Base-by-base conservation (phyloP, 2,329 filamentous ascomycete genomes). In the Pseudocercospora pini-densiflorae region DNA sequence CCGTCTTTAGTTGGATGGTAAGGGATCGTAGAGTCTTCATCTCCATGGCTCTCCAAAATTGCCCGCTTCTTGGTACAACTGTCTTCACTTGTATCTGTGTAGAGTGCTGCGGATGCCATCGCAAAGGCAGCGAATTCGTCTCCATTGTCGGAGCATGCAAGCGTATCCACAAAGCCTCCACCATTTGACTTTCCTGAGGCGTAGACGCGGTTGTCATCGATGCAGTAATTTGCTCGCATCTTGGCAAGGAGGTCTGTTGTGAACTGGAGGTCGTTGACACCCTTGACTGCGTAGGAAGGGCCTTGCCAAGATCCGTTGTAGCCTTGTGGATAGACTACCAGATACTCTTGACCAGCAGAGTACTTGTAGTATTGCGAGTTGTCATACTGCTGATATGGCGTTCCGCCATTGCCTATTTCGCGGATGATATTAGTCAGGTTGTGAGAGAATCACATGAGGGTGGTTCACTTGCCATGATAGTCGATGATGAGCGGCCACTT, bases 141-240 rank as follows among this genome's bases (percentile, higher is more conserved):
- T 2, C 79, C 71, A 33, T 82, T 77, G 49, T 74, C 65, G 6
- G 71, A 74, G 73, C 83, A 87, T 3, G 85, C 83, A 7, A 86
- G 81, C 1, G 80, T 71, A 23, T 80, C 80, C 2, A 81, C 81
- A 40, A 77, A 76, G 10, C 81, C 86, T 1, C 83, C 87, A 5
- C 85, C 86, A 57, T 88, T 87, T 70, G 80, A 87, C 70, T 88
- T 87, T 54, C 83, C 84, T 1, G 79, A 78, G 12, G 79, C 79
- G 67, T 84, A 86, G 51, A 86, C 76, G 8, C 79, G 79, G 4
- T 72, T 70, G 1, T 74, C 66, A 65, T 85, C 81, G 67, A 86
- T 78, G 72, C 83, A 86, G 71, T 82, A 82, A 3, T 72, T 71
- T 9, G 73, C 65, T 61, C 78, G 71, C 10, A 85, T 69, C 31